Evolutionary conservation across 768 basidiomycete genomes (phyloP).

Genomic region (Leccinum variicolor): DNA sequence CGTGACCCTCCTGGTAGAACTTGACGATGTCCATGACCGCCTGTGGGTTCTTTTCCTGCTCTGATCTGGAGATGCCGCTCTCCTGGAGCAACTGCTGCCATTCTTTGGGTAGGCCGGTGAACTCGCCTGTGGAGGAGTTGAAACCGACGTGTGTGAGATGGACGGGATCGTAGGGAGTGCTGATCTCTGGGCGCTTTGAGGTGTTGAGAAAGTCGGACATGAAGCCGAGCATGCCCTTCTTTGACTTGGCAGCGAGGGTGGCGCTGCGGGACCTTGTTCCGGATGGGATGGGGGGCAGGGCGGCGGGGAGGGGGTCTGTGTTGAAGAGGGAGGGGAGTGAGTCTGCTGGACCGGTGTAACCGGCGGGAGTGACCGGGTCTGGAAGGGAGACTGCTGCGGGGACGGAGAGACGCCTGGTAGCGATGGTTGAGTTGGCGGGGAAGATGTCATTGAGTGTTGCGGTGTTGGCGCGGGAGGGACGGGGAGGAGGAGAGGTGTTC

Average conservation of each 20-base stretch:
- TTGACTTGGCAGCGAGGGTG: slow-evolving; percentile 40
- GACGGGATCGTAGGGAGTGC: slow-evolving; percentile 97
- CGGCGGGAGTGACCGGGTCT: slow-evolving; percentile 23
- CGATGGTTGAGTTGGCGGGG: slow-evolving; percentile 38
- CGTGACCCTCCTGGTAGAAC: slow-evolving; percentile 90
- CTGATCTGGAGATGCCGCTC: slow-evolving; percentile 87
- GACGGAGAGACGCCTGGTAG: slow-evolving; percentile 51
- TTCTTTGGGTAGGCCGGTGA: slow-evolving; percentile 96
- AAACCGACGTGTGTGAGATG: slow-evolving; percentile 99
- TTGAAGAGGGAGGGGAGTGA: slow-evolving; percentile 20
- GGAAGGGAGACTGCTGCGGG: slow-evolving; percentile 32
- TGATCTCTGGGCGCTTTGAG: slow-evolving; percentile 84
- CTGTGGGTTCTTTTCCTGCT: slow-evolving; percentile 98
- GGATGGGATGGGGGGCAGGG: slow-evolving; percentile 10
- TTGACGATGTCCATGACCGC: slow-evolving; percentile 99
- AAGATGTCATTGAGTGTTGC: slow-evolving; percentile 77
- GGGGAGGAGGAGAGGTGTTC: slow-evolving; percentile 56
- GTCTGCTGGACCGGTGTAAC: slow-evolving; percentile 20
- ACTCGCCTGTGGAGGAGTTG: slow-evolving; percentile 98
- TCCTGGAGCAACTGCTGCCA: slow-evolving; percentile 98
- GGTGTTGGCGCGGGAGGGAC: slow-evolving; percentile 84
- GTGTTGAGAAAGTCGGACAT: slow-evolving; percentile 76
- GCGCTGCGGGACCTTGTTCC: slow-evolving; percentile 41
- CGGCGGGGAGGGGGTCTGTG: slow-evolving; percentile 6
- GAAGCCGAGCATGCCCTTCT: slow-evolving; percentile 62